These are phyloP conservation scores for Glaciozyma martinii DNA, from an alignment of 768 basidiomycete genomes.

Conservation along the genomic window DNA sequence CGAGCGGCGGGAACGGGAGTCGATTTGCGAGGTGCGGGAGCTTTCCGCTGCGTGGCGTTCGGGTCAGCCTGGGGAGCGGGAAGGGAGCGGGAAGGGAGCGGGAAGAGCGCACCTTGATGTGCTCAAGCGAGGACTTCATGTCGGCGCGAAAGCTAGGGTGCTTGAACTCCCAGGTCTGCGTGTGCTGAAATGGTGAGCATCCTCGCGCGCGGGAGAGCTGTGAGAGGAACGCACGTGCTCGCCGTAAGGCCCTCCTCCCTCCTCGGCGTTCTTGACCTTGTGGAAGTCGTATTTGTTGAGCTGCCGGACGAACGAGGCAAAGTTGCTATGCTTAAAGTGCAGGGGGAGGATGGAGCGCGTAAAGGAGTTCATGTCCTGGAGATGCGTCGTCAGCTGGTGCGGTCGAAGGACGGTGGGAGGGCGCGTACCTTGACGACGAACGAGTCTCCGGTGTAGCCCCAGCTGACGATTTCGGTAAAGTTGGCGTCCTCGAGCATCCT, in stretches of 20 bases:
- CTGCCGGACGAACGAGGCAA: constrained; percentile 83
- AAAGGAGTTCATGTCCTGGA: constrained; percentile 86
- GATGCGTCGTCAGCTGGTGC: neutral
- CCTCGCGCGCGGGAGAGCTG: neutral
- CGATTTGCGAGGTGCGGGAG: constrained; percentile 11
- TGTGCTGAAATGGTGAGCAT: neutral
- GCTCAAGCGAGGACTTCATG: constrained; percentile 52
- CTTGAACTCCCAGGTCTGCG: constrained; percentile 43
- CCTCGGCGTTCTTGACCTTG: constrained; percentile 85
- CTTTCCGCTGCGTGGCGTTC: constrained; percentile 14
- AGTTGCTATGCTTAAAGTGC: constrained; percentile 92
- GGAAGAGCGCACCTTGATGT: constrained; percentile 42
- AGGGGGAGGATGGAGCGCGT: constrained; percentile 78
- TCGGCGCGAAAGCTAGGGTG: constrained; percentile 51
- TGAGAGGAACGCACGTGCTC: constrained; percentile 46
- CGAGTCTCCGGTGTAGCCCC: constrained; percentile 74
- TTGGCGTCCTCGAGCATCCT: constrained; percentile 82
- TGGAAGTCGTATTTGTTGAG: constrained; percentile 96
- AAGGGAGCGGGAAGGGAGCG: neutral
- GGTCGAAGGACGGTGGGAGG: neutral
- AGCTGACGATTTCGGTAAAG: constrained; percentile 65
- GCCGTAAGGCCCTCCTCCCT: constrained; percentile 46
- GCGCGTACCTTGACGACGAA: constrained; percentile 71
- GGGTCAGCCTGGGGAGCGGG: neutral
- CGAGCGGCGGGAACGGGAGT: neutral